Base-by-base conservation (phyloP, 2,329 filamentous ascomycete species). In the Cladophialophora yegresii region DNA sequence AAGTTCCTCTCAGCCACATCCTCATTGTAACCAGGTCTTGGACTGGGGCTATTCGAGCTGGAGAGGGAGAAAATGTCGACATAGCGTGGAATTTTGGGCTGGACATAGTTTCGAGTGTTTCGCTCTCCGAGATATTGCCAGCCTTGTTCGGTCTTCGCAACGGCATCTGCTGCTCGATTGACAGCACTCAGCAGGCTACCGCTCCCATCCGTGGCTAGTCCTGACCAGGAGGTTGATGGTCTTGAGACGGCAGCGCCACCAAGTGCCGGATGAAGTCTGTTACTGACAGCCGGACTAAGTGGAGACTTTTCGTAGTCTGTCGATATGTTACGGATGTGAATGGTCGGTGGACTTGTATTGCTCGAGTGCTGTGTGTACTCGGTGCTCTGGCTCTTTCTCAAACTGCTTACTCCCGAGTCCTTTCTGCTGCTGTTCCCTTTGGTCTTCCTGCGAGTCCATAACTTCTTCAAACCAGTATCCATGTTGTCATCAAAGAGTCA, bases 61-160 rank as follows among this genome's bases (percentile, higher is more conserved):
- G 66, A 62, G 43, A 69, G 55, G 20, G 67, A 62, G 49, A 70
- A 70, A 20, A 71, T 70, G 61, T 71, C 70, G 33, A 70, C 45
- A 49, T 68, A 69, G 9, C 66, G 65, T 53, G 67, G 64, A 13
- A 55, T 40, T 51, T 69, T 68, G 30, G 49, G 57, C 22, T 54
- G 47, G 30, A 58, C 30, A 43, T 66, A 32, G 45, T 53, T 47
- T 51, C 54, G 64, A 5, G 40, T 26, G 53, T 62, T 61, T n/a
- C 36, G 51, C 4, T 67, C 59, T 28, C 63, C 54, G 9, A 58
- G 61, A 13, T 62, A 36, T 16, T 49, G 33, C 54, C 59, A 68
- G 12, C 66, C 57, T 63, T 67, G 67, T 20, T 65, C 62, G 32
- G 65, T 20, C 26, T 54, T 61, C 3, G 53, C 54, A 8, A 67